Percentiles rank a stretch among this genome's conserved stretches.
phyloP scores from a whole-genome alignment of 495 filamentous ascomycete genomes.

The Penicillium mononematosum region DNA sequence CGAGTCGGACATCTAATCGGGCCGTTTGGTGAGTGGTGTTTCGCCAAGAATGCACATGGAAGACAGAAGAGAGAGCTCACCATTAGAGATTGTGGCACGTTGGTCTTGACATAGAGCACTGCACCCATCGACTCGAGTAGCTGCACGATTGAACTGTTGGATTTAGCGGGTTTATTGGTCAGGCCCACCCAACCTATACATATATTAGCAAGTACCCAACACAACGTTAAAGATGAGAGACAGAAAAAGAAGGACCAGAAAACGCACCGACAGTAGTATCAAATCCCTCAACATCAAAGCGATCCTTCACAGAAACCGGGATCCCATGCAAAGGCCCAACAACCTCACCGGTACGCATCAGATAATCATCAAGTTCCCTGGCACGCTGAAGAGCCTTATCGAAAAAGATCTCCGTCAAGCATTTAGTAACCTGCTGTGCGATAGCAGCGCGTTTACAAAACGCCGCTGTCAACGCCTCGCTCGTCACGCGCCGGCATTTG shows the following conservation, averaged over 20 bases:
- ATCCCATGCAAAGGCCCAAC: slow-evolving; percentile 65
- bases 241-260: background rate
- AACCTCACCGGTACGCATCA: slow-evolving; percentile 36
- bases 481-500: slow-evolving; percentile 7
- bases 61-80: slow-evolving; percentile 12
- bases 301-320: slow-evolving; percentile 66
- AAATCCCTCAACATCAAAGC: slow-evolving; percentile 55
- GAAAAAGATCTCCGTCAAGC: slow-evolving; percentile 63
- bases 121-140: slow-evolving; percentile 37
- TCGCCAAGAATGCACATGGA: background rate
- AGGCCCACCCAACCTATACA: slow-evolving; percentile 32
- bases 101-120: slow-evolving; percentile 61
- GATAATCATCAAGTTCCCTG: slow-evolving; percentile 37
- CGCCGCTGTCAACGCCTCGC: slow-evolving; percentile 45
- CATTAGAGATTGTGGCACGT: slow-evolving; percentile 54
- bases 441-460: slow-evolving; percentile 59
- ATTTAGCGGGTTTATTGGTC: slow-evolving; percentile 27
- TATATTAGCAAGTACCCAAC: background rate
- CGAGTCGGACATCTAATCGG: slow-evolving; percentile 49
- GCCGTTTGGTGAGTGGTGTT: background rate
- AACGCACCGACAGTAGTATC: slow-evolving; percentile 40
- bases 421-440: slow-evolving; percentile 56
- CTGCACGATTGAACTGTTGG: slow-evolving; percentile 22
- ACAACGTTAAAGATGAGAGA: background rate
- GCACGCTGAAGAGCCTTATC: slow-evolving; percentile 40